Base-by-base conservation (phyloP, 1,284 basidiomycete genomes). In the Cystobasidium pallidum region DNA sequence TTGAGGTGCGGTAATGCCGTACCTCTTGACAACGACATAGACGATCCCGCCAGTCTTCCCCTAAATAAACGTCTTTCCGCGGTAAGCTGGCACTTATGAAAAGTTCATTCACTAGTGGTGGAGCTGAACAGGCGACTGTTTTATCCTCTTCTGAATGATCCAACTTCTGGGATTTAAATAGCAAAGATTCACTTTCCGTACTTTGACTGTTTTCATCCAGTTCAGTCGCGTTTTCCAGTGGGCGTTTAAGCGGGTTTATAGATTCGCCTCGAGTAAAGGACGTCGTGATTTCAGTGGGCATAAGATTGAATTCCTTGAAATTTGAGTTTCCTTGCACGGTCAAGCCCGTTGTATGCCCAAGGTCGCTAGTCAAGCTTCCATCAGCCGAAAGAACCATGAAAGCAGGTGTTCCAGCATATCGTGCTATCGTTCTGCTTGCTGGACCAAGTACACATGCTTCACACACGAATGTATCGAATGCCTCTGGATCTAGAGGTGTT, bases 21-120 rank as follows among this genome's bases (percentile, higher is more conserved):
- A 82, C 66, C 58, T 75, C 43, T 4, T 63, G 15, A 70, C 82
- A 82, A 4, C 79, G 75, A 73, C 82, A 82, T 68, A 81, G 79
- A 2, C 78, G 67, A 15, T 75, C 71, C 34, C 80, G 79, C 75
- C 79, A 82, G 8, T 76, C 78, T n/a, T 80, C 78, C 34, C 73
- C 74, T 0, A 81, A 73, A 47, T 77, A 81, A 1, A 81, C 70
- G 65, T 81, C 74, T 70, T 30, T 62, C 51, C 43, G 26, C 10
- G 36, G 15, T 4, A n/a, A 15, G 11, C 26, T 7, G 7, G 55
- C 21, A 57, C 39, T 11, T 13, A 21, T 3, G 13, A 70, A 32
- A n/a, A 2, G 34, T n/a, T 24, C 43, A 47, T 70, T 62, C 1
- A 24, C 47, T 0, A 32, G 26, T 13, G 55, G 57, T 49, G 67